Base-by-base conservation (phyloP, 129 eudicot species). In the Scalesia atractyloides region DNA sequence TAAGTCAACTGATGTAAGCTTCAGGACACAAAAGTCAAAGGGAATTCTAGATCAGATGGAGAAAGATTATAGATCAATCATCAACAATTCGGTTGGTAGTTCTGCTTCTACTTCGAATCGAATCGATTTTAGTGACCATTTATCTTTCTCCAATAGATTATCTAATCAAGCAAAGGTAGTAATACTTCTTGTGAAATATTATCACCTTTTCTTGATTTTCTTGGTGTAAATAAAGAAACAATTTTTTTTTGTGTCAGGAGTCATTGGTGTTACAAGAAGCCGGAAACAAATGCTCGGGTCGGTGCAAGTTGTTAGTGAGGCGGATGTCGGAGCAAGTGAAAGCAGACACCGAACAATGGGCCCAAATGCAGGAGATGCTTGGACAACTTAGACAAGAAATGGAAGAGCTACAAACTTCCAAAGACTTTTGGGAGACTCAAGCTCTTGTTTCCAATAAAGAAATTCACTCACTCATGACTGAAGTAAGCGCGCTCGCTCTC, bases 301-400 rank as follows among this genome's bases (percentile, higher is more conserved):
- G 84, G 15, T 93, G 98, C 71, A 93, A 90, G 81, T 79, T 84
- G n/a, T 65, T 93, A 12, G 92, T 90, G 63, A 75, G 81, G 54
- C 86, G 78, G 80, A 88, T 94, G 7, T 80, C 88, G 47, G 97
- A 90, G 36, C 99, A 94, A 72, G 99, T 90, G 80, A 83, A 92
- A 76, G 87, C 92, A 0, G 95, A 91, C 53, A 87, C 97, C 7
- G 97, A 90, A 46, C 95, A 90, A 61, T 90, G 97, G 97, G 76
- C 91, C 11, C 97, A 90, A 74, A 87, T 90, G 95, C 97, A 90
- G 80, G 88, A 74, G 54, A 90, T 90, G 97, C 78, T 90, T 70
- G 84, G 85, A 76, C 86, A 78, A 67, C 50, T 90, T 7, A 81
- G 95, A 63, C 82, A 66, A 44, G 97, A 90, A 69, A 90, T 87